phyloP scores from a whole-genome alignment of 2,329 filamentous ascomycete species.

The Hypomyces perniciosus region DNA sequence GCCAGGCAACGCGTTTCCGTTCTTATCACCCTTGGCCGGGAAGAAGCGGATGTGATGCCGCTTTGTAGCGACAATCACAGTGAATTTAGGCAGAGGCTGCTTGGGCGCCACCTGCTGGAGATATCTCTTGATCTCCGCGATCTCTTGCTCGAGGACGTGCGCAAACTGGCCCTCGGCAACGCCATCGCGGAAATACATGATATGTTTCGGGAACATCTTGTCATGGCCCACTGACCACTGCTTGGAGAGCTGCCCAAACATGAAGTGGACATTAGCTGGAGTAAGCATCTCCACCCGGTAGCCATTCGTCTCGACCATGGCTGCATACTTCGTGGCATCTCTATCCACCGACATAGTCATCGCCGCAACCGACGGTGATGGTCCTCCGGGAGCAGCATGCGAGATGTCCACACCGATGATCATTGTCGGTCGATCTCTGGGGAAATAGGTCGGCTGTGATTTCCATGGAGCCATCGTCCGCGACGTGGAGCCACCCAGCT shows the following conservation, averaged over 20 bases:
- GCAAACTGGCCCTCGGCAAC: conserved; percentile 82
- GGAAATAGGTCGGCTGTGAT: conserved; percentile 28
- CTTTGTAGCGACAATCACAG: conserved; percentile 85
- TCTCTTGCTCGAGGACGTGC: conserved; percentile 73
- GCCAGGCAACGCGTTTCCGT: conserved; percentile 77
- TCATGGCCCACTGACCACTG: conserved; percentile 58
- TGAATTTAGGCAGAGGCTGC: conserved; percentile 56
- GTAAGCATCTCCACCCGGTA: conserved; percentile 74
- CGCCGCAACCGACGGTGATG: conserved; percentile 72
- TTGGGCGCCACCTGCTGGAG: conserved; percentile 40
- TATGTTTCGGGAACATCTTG: conserved; percentile 50
- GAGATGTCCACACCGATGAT: conserved; percentile 90
- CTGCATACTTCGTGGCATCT: conserved; percentile 68
- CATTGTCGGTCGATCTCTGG: conserved; percentile 55
- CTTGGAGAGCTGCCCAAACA: conserved; percentile 58
- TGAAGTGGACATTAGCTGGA: conserved; percentile 55
- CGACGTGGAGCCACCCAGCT: conserved; percentile 78
- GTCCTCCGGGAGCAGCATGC: conserved; percentile 65
- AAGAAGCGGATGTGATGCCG: conserved; percentile 93
- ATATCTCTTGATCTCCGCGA: conserved; percentile 60
- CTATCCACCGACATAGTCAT: conserved; percentile 76
- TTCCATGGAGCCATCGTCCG: conserved; percentile 33
- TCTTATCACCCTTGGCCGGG: conserved; percentile 64
- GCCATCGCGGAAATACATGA: conserved; percentile 92
- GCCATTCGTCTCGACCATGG: conserved; percentile 76